Evolutionary conservation across 495 filamentous ascomycete genomes (phyloP).

Genomic region (Penicillium antarcticum): DNA sequence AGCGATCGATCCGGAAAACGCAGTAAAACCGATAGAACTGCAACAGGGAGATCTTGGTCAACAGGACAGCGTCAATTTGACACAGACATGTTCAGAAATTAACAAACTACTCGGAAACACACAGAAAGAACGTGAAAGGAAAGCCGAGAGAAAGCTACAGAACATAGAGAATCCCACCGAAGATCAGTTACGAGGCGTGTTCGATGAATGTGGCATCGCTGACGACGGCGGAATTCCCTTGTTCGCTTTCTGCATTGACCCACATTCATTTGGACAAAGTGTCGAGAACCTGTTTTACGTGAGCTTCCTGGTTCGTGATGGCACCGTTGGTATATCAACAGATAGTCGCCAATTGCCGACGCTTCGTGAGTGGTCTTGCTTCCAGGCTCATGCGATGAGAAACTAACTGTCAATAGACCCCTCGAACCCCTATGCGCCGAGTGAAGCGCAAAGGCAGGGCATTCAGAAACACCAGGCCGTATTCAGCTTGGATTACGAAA

Average conservation of each 20-base stretch:
- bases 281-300: conserved; percentile 97
- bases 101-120: conserved; percentile 35
- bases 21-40: conserved; percentile 71
- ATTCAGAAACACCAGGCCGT: conserved; percentile 76
- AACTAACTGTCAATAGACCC: conserved; percentile 35
- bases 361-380: conserved; percentile 55
- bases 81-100: conserved; percentile 64
- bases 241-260: conserved; percentile 84
- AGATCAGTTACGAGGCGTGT: conserved; percentile 37
- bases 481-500: conserved; percentile 76
- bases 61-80: conserved; percentile 71
- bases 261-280: conserved; percentile 86
- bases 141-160: conserved; percentile 28
- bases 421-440: conserved; percentile 35
- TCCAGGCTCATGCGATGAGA: background rate
- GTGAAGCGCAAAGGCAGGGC: conserved; percentile 44
- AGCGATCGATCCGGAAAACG: conserved; percentile 58
- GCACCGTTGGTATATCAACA: conserved; percentile 60
- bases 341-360: conserved; percentile 67
- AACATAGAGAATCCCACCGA: conserved; percentile 31
- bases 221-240: conserved; percentile 66
- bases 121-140: conserved; percentile 29
- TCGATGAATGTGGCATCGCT: conserved; percentile 55
- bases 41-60: conserved; percentile 65
- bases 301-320: conserved; percentile 90